Base-by-base conservation (phyloP, 176 grass and related monocot species). In the Oryza punctata region DNA sequence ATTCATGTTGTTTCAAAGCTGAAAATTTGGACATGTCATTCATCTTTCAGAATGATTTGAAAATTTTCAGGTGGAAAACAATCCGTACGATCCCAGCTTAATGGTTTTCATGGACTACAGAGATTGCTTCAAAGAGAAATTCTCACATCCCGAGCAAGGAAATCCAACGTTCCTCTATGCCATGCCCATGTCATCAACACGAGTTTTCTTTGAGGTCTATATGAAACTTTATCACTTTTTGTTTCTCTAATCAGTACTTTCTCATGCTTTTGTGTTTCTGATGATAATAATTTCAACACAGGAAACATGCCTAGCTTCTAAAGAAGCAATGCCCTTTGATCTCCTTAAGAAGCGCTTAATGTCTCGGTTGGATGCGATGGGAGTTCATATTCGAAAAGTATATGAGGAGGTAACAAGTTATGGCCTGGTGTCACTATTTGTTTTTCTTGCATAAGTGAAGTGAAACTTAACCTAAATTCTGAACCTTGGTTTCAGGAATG, bases 81-180 rank as follows among this genome's bases (percentile, higher is more conserved):
- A 90, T 81, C 96, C 93, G 29, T 99, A 99, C 81, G 91, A 99
- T 87, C 93, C 96, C 60, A 89, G 75, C 78, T 96, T 99, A 84
- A 99, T 99, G 96, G 93, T 99, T 94, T 96, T 99, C 85, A 99
- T 99, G 96, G 96, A 99, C 86, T 99, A 99, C 81, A 92, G 96
- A 94, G 89, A 95, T 81, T 91, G 88, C 63, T 89, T 91, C 77
- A 89, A 91, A 85, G 87, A 90, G 13, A 85, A 79, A 72, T 85
- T 86, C 46, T 74, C 81, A 85, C 84, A 86, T 47, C 82, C 64
- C 69, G 93, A 94, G 80, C 72, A 85, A 72, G 93, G 74, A 70
- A 93, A 96, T 66, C 96, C 96, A 16, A 96, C 96, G 15, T 99
- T 99, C 81, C 93, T 99, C 30, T 99, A 99, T 96, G 96, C 81